Base-by-base conservation (phyloP, 805 yeast species). In the Candida nonsorbophila region DNA sequence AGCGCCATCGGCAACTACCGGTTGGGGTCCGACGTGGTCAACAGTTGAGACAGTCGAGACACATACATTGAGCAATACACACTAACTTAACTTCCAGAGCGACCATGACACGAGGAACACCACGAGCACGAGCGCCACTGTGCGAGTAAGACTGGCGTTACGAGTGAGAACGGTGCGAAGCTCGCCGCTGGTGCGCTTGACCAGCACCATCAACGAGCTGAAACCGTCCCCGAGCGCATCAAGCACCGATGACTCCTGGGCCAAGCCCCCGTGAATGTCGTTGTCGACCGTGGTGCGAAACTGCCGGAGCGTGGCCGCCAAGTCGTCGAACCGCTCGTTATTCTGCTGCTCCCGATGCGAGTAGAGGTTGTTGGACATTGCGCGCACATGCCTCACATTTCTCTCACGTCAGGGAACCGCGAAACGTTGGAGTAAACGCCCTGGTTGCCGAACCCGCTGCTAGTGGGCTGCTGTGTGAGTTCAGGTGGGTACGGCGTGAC, bases 1-100 rank as follows among this genome's bases (percentile, higher is more conserved):
- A 84, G 76, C 49, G 85, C 96, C 7, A 84, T 86, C 44, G 94
- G 94, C 11, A 84, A 79, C 51, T 88, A 88, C 59, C 75, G 85
- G 47, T 64, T 90, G 24, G 97, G 97, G 11, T 78, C 77, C 40
- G 88, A 83, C 49, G 87, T 79, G 19, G 79, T 62, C 13, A 56
- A 62, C 36, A 51, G n/a, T n/a, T n/a, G n/a, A n/a, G n/a, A n/a
- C n/a, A n/a, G n/a, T n/a, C n/a, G n/a, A n/a, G n/a, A n/a, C n/a
- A n/a, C n/a, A n/a, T n/a, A n/a, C n/a, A n/a, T n/a, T n/a, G n/a
- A n/a, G n/a, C n/a, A n/a, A n/a, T n/a, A n/a, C n/a, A n/a, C n/a
- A 23, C 32, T 28, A 51, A 28, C 51, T 47, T 29, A 62, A 47
- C 39, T 62, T 62, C 40, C 48, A 47, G 19, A 64, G 42, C 45